phyloP scores from a whole-genome alignment of 2,329 filamentous ascomycete species.

The Epichloe typhina region DNA sequence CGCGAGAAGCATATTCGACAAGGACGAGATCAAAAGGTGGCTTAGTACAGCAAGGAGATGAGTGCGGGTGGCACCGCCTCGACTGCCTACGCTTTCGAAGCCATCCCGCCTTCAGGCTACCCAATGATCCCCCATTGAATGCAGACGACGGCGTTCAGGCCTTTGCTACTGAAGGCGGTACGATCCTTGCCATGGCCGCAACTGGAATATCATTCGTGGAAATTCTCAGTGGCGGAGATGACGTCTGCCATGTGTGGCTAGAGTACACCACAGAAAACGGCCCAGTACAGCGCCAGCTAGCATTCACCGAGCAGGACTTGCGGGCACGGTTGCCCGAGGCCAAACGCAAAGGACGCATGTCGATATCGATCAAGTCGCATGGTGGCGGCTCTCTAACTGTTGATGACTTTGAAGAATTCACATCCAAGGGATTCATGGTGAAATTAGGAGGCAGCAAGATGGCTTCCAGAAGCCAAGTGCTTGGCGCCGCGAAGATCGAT shows the following conservation, averaged over 20 bases:
- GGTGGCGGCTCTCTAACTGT: conserved; percentile 63
- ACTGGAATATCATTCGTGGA: conserved; percentile 80
- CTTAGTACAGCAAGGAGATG: conserved; percentile 60
- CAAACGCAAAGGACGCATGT: conserved; percentile 58
- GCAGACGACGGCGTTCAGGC: conserved; percentile 70
- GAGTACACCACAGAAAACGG: conserved; percentile 59
- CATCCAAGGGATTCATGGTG: conserved; percentile 57
- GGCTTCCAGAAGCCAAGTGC: conserved; percentile 61
- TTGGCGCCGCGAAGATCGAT: conserved; percentile 61
- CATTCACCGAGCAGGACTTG: conserved; percentile 62
- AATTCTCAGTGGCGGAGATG: conserved; percentile 67
- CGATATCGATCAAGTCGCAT: conserved; percentile 61
- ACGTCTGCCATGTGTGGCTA: conserved; percentile 66
- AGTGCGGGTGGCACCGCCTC: conserved; percentile 83
- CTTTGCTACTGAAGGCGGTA: conserved; percentile 69
- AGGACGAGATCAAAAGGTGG: conserved; percentile 75
- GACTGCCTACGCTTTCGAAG: conserved; percentile 80
- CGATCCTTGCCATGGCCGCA: conserved; percentile 62
- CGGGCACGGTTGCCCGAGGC: conserved; percentile 57
- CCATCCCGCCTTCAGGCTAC: conserved; percentile 80
- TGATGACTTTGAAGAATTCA: conserved; percentile 59
- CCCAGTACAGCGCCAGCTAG: conserved; percentile 55
- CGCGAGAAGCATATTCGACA: conserved; percentile 73
- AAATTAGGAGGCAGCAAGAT: conserved; percentile 58
- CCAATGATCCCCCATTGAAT: conserved; percentile 52